phyloP scores from a whole-genome alignment of 306 rosid genomes.

The Quercus variabilis region DNA sequence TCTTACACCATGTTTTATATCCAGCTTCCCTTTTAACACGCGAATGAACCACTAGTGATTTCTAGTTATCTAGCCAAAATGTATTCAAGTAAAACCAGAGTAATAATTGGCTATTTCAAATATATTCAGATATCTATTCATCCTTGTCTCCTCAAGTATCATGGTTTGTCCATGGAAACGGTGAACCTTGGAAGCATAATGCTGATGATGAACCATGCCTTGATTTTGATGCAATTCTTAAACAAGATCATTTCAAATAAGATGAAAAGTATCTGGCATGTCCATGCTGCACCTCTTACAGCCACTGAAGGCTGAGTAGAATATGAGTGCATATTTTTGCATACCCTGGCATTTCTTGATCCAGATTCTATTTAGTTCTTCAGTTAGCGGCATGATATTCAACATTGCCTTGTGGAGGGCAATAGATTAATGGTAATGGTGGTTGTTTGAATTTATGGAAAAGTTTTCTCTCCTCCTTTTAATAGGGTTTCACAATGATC shows the following conservation, averaged over 20 bases:
- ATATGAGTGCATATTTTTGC: not conserved
- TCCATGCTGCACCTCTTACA: not conserved
- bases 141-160: conserved; percentile 39
- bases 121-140: conserved; percentile 1
- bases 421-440: not conserved
- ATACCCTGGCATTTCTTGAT: not conserved
- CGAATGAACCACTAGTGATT: not conserved
- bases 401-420: not conserved
- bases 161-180: conserved; percentile 32
- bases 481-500: not conserved
- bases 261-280: not conserved
- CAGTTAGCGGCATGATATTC: not conserved
- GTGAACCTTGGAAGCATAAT: conserved; percentile 36
- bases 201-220: conserved; percentile 35
- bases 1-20: not conserved
- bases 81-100: not conserved
- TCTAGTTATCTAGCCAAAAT: not conserved
- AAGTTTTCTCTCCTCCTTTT: not conserved
- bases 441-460: not conserved
- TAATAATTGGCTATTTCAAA: not conserved
- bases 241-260: conserved; percentile 41
- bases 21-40: not conserved
- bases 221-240: conserved; percentile 37
- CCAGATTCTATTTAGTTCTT: not conserved
- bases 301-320: not conserved